Percentiles rank a stretch among this genome's conserved stretches.
Conservation (phyloP, 768 basidiomycete species). For the Hygrophorus russula region DNA sequence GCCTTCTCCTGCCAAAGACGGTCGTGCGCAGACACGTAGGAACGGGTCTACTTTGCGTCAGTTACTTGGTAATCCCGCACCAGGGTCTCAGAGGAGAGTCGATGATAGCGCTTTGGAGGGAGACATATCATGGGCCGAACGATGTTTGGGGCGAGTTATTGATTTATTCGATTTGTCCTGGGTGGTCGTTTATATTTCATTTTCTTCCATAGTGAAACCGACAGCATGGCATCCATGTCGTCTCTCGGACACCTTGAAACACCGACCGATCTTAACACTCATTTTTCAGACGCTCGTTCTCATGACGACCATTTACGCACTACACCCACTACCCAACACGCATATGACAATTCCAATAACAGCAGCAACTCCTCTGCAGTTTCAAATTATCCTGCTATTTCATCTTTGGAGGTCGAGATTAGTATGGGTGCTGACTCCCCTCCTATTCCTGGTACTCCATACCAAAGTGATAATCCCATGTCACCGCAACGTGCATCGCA, state of each 20-base stretch:
- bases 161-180: not conserved
- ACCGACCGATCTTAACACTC: slow-evolving; percentile 33
- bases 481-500: slow-evolving; percentile 65
- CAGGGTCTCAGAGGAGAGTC: slow-evolving; percentile 10
- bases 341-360: slow-evolving; percentile 27
- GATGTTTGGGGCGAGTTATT: slow-evolving; percentile 46
- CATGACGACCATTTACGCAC: slow-evolving; percentile 16
- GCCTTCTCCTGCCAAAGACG: slow-evolving; percentile 26
- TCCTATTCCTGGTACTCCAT: slow-evolving; percentile 19
- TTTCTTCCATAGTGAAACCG: slow-evolving; percentile 28
- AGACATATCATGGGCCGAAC: slow-evolving; percentile 81
- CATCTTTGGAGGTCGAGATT: slow-evolving; percentile 68
- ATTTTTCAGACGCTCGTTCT: slow-evolving; percentile 23
- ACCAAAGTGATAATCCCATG: slow-evolving; percentile 25
- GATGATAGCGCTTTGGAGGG: slow-evolving; percentile 40
- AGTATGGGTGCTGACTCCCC: slow-evolving; percentile 38
- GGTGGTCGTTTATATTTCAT: not conserved
- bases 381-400: slow-evolving; percentile 38
- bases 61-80: slow-evolving; percentile 46
- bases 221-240: slow-evolving; percentile 32
- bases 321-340: slow-evolving; percentile 33
- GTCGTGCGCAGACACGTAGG: slow-evolving; percentile 43
- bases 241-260: slow-evolving; percentile 35
- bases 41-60: slow-evolving; percentile 68
- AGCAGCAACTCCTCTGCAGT: slow-evolving; percentile 19